These are phyloP conservation scores for Triticum aestivum DNA, from an alignment of 176 grass and related monocot species.

Conservation along the genomic window DNA sequence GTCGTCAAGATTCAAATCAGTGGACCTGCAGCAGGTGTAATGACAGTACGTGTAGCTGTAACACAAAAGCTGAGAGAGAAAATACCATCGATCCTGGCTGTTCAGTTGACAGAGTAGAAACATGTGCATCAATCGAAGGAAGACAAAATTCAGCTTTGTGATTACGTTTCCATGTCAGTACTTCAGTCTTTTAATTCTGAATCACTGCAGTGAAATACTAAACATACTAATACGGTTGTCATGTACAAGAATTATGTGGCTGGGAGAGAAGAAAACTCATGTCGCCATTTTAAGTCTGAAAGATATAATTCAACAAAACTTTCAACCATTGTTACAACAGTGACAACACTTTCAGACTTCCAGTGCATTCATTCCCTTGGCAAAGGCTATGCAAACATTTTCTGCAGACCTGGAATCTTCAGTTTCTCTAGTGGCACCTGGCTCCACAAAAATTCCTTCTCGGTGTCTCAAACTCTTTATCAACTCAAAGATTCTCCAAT, in stretches of 20 bases:
- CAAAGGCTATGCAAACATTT: background rate
- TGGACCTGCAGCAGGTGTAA: conserved; percentile 85
- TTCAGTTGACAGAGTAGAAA: conserved; percentile 82
- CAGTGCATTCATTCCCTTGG: background rate
- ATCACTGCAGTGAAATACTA: background rate
- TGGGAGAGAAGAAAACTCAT: background rate
- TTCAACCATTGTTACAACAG: background rate
- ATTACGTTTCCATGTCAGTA: background rate
- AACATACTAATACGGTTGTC: background rate
- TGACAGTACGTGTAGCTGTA: conserved; percentile 90
- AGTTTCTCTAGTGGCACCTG: background rate
- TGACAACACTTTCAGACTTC: background rate
- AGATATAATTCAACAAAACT: background rate
- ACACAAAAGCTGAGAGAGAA: conserved; percentile 96
- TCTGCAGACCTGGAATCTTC: background rate
- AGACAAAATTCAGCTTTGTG: background rate
- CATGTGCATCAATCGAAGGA: background rate
- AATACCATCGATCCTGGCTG: conserved; percentile 85
- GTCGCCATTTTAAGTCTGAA: background rate
- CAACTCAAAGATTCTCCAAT: background rate
- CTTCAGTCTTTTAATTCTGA: background rate
- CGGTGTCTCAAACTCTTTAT: background rate
- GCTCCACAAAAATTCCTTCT: conserved; percentile 1
- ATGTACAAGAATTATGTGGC: background rate
- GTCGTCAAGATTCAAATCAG: conserved; percentile 69